phyloP scores from a whole-genome alignment of 345 rosid species.

The Toxicodendron radicans region DNA sequence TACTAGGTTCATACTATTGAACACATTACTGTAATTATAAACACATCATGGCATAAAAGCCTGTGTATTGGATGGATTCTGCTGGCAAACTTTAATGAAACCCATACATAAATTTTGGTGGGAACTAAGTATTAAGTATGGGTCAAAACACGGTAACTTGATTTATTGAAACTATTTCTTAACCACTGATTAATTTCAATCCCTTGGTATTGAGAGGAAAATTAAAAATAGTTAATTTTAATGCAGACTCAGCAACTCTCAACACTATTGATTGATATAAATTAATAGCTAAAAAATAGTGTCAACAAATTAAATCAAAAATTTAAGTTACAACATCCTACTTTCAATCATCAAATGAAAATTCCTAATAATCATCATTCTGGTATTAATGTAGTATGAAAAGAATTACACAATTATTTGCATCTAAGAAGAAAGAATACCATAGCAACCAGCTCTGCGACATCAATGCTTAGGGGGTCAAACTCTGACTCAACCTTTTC shows the following conservation, averaged over 20 bases:
- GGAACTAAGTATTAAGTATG: not conserved
- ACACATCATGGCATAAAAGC: not conserved
- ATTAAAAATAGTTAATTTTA: too few relatives aligned
- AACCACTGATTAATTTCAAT: too few relatives aligned
- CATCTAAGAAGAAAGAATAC: conserved; percentile 36
- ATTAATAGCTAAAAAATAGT: too few relatives aligned
- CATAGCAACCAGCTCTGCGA: conserved; percentile 84
- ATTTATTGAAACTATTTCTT: too few relatives aligned
- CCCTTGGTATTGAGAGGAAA: too few relatives aligned
- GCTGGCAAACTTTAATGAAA: not conserved
- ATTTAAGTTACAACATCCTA: too few relatives aligned
- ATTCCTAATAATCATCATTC: not conserved
- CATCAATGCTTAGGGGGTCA: conserved; percentile 73
- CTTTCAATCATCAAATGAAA: not conserved
- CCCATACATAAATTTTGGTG: not conserved
- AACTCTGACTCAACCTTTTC: conserved; percentile 76
- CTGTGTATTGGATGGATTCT: not conserved
- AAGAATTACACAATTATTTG: not conserved
- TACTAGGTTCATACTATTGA: not conserved
- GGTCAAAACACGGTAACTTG: too few relatives aligned
- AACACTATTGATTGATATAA: too few relatives aligned
- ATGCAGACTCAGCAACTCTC: too few relatives aligned
- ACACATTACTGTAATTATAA: not conserved
- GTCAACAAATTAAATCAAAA: too few relatives aligned
- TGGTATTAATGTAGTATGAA: not conserved